These are phyloP conservation scores for Kwoniella sp. DNA, from an alignment of 768 basidiomycete genomes.

Conservation along the genomic window DNA sequence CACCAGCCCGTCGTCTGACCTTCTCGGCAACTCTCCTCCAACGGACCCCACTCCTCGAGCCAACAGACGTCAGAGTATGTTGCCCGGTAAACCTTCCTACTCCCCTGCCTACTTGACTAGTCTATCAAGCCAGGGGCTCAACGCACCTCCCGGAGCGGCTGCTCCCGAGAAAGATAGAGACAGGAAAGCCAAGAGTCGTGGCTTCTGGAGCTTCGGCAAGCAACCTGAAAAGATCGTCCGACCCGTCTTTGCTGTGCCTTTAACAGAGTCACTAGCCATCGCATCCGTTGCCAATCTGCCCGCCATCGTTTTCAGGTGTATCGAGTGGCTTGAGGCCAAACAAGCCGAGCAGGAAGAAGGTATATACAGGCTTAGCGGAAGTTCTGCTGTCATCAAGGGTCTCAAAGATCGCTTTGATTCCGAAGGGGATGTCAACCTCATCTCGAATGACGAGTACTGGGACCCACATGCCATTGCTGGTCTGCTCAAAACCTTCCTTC, in stretches of 20 bases:
- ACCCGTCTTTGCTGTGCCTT: slow-evolving; percentile 83
- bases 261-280: slow-evolving; percentile 85
- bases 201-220: slow-evolving; percentile 86
- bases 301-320: slow-evolving; percentile 90
- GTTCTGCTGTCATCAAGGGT: slow-evolving; percentile 90
- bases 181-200: slow-evolving; percentile 87
- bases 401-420: slow-evolving; percentile 90
- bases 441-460: slow-evolving; percentile 87
- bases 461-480: slow-evolving; percentile 98
- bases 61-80: slow-evolving; percentile 47
- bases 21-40: slow-evolving; percentile 59
- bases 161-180: slow-evolving; percentile 60
- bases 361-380: slow-evolving; percentile 92
- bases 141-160: slow-evolving; percentile 23
- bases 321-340: slow-evolving; percentile 91
- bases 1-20: slow-evolving; percentile 64
- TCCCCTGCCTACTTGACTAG: slow-evolving; percentile 44
- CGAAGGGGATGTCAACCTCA: slow-evolving; percentile 93
- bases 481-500: slow-evolving; percentile 85
- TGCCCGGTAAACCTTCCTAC: slow-evolving; percentile 37
- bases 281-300: slow-evolving; percentile 88
- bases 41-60: slow-evolving; percentile 34
- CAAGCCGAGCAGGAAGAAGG: slow-evolving; percentile 96
- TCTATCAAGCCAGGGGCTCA: slow-evolving; percentile 41
- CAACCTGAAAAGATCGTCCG: slow-evolving; percentile 58